Percentiles rank a stretch among this genome's conserved stretches.
Evolutionary conservation across 305 asterid species (phyloP).

Genomic region (Fraxinus sp.): DNA sequence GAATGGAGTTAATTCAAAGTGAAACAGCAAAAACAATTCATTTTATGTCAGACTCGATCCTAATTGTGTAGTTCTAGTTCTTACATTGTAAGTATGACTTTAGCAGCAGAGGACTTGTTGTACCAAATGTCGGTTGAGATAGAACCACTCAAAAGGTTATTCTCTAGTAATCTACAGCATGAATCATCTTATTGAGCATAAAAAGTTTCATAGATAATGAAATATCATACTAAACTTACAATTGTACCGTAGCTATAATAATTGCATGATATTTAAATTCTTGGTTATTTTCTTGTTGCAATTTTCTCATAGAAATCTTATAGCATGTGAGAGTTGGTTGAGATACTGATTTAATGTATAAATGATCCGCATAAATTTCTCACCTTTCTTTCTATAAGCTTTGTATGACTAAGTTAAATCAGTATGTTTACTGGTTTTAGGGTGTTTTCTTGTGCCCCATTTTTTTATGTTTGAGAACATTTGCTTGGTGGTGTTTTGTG

Average conservation of each 20-base stretch:
- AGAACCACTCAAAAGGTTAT: conserved; percentile 44
- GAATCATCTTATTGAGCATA: neutral
- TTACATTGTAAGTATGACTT: conserved; percentile 35
- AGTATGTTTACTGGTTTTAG: too few species aligned
- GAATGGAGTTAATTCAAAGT: conserved; percentile 17
- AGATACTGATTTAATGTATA: too few species aligned
- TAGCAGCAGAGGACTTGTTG: conserved; percentile 34
- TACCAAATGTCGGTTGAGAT: conserved; percentile 37
- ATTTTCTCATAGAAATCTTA: too few species aligned
- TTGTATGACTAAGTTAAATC: too few species aligned
- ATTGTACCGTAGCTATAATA: neutral
- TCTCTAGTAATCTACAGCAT: conserved; percentile 40
- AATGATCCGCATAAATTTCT: too few species aligned
- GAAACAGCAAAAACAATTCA: neutral
- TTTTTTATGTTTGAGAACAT: too few species aligned
- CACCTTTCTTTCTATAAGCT: too few species aligned
- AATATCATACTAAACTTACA: neutral
- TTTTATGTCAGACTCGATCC: neutral
- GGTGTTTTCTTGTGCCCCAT: too few species aligned
- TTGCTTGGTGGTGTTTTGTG: too few species aligned
- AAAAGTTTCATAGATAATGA: neutral
- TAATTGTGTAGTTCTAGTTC: neutral
- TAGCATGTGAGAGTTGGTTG: too few species aligned
- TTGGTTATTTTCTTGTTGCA: too few species aligned
- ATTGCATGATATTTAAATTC: neutral